These are phyloP conservation scores for Taiozyma sp. DNA, from an alignment of 1,139 yeast genomes.

Conservation along the genomic window DNA sequence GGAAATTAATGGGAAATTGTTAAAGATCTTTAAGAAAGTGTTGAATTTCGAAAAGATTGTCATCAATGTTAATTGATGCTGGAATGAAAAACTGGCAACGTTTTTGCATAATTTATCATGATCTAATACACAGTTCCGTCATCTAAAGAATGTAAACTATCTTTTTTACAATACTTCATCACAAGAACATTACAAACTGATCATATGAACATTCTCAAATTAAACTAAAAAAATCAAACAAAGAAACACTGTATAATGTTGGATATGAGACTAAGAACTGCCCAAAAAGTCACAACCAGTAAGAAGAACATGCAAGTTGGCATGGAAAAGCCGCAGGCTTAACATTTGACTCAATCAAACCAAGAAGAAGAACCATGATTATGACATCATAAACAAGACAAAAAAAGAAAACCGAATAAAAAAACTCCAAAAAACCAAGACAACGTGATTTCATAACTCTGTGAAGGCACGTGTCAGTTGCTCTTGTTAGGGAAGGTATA, in stretches of 20 bases:
- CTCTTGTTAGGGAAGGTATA: background rate
- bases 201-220: background rate
- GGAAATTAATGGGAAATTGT: constrained; percentile 9
- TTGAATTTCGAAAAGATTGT: constrained; percentile 16
- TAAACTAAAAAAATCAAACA: no score
- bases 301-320: background rate
- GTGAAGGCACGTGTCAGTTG: background rate
- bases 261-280: background rate
- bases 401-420: background rate
- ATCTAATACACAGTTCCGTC: no score
- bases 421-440: background rate
- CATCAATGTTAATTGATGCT: constrained; percentile 17
- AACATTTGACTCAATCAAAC: background rate
- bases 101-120: no score
- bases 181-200: background rate
- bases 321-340: background rate
- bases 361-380: background rate
- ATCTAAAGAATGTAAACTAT: no score
- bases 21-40: constrained; percentile 13
- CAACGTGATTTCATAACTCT: background rate
- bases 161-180: background rate
- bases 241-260: background rate
- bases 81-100: no score
- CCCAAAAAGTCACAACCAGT: background rate
- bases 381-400: background rate